phyloP scores from a whole-genome alignment of 805 yeast species.

The Starmera caribaea region DNA sequence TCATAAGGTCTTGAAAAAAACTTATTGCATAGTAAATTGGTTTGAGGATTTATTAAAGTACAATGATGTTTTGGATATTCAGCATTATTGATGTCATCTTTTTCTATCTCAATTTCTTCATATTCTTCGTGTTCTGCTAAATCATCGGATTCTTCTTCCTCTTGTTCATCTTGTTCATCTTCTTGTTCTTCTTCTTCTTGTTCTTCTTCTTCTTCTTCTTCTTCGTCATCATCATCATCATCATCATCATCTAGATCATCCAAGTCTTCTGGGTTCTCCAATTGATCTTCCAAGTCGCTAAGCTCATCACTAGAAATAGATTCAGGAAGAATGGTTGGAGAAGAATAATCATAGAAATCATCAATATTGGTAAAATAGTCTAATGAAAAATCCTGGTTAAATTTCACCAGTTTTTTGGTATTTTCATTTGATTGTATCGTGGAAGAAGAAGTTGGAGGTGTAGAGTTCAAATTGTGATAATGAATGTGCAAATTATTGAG shows the following conservation, averaged over 20 bases:
- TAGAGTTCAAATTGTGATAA: not conserved
- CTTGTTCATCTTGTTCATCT: conserved; percentile 10
- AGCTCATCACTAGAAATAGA: too few relatives aligned
- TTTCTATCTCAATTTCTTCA: too few relatives aligned
- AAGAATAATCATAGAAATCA: conserved; percentile 6
- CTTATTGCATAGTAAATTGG: conserved; percentile 59
- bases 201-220: too few relatives aligned
- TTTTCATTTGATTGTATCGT: conserved; percentile 2
- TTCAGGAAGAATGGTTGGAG: too few relatives aligned
- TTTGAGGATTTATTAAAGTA: conserved; percentile 45
- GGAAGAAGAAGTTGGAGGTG: not conserved
- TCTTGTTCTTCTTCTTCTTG: conserved; percentile 19
- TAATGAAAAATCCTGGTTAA: conserved; percentile 17
- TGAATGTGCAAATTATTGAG: not conserved
- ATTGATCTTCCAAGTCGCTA: not conserved
- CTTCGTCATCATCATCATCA: too few relatives aligned
- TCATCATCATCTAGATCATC: too few relatives aligned
- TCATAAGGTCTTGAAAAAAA: conserved; percentile 92
- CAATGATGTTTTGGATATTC: conserved; percentile 33
- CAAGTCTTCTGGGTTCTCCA: too few relatives aligned
- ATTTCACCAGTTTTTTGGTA: conserved; percentile 13
- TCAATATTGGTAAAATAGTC: conserved; percentile 17
- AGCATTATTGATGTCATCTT: not conserved
- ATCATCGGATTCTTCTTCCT: not conserved
- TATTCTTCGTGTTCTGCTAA: not conserved